Evolutionary conservation across 75 land plant species (phyloP).

Genomic region (Pinus taeda): DNA sequence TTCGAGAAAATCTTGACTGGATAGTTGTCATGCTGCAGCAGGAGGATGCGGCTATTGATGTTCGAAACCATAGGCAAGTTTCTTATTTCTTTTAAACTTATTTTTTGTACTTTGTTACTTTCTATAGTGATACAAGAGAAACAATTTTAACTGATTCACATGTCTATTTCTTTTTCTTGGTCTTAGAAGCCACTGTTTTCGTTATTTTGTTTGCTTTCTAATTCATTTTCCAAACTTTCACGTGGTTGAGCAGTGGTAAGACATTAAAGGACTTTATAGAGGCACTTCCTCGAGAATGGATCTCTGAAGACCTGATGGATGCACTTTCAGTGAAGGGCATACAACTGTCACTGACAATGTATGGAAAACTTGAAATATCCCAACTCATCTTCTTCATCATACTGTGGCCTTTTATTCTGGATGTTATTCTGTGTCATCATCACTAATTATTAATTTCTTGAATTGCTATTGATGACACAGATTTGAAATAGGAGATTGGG

Average conservation of each 20-base stretch:
- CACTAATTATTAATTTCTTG: neutral
- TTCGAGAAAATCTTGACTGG: constrained; percentile 93
- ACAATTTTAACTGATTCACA: neutral
- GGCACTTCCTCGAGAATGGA: constrained; percentile 89
- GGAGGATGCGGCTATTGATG: constrained; percentile 67
- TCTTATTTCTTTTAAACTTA: neutral
- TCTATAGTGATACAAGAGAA: neutral
- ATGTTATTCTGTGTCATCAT: neutral
- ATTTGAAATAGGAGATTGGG: constrained; percentile 89
- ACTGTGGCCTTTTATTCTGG: neutral
- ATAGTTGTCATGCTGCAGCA: constrained; percentile 67
- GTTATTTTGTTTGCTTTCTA: neutral
- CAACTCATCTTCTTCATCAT: neutral
- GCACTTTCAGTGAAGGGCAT: constrained; percentile 62
- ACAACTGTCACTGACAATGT: constrained; percentile 76
- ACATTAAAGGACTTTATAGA: constrained; percentile 83
- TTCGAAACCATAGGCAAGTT: constrained; percentile 76
- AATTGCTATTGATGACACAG: constrained; percentile 23
- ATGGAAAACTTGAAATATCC: constrained; percentile 12
- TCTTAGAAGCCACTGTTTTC: neutral
- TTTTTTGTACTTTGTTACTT: neutral
- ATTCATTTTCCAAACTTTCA: neutral
- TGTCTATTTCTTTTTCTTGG: neutral
- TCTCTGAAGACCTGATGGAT: constrained; percentile 89
- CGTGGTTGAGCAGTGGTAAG: constrained; percentile 55